Evolutionary conservation across 306 rosid species (phyloP).

Genomic region (Fragaria nilgerrensis): DNA sequence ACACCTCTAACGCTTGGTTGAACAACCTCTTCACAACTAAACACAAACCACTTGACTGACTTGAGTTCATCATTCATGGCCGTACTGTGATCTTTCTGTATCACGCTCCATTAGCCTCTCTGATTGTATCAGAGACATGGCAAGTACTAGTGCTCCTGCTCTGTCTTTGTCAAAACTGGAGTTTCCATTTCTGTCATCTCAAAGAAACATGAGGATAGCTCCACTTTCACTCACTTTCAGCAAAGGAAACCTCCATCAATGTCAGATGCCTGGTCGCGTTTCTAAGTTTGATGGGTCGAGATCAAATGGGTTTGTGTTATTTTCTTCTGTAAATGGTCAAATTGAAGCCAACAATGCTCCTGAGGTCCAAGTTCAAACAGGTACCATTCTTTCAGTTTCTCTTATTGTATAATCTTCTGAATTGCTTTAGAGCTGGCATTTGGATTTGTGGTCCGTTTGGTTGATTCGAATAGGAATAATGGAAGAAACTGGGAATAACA

Average conservation of each 20-base stretch:
- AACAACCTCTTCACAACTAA: not conserved
- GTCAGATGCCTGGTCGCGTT: constrained; percentile 6
- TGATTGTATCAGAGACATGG: constrained; percentile 24
- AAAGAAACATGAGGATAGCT: not conserved
- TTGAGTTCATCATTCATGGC: not conserved
- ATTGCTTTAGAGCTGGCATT: not conserved
- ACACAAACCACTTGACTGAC: not conserved
- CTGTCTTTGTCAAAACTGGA: constrained; percentile 27
- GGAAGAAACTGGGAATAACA: not conserved
- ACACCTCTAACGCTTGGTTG: constrained; percentile 2
- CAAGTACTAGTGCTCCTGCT: constrained; percentile 21
- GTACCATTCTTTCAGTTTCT: constrained; percentile 32
- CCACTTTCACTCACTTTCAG: constrained; percentile 19
- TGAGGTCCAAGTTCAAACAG: constrained; percentile 51
- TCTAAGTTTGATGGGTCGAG: constrained; percentile 17
- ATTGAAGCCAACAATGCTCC: constrained; percentile 21
- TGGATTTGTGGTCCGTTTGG: not conserved
- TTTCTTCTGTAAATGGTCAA: constrained; percentile 36
- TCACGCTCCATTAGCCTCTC: not conserved
- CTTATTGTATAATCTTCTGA: not conserved
- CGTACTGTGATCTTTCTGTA: not conserved
- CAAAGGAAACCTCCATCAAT: constrained; percentile 20
- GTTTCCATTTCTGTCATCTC: constrained; percentile 9
- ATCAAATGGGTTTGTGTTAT: constrained; percentile 25
- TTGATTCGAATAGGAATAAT: not conserved